A percentile compares a stretch with the other conserved stretches of the same genome.
Evolutionary conservation across 495 filamentous ascomycete genomes (phyloP).

Genomic region (Neurospora discreta): DNA sequence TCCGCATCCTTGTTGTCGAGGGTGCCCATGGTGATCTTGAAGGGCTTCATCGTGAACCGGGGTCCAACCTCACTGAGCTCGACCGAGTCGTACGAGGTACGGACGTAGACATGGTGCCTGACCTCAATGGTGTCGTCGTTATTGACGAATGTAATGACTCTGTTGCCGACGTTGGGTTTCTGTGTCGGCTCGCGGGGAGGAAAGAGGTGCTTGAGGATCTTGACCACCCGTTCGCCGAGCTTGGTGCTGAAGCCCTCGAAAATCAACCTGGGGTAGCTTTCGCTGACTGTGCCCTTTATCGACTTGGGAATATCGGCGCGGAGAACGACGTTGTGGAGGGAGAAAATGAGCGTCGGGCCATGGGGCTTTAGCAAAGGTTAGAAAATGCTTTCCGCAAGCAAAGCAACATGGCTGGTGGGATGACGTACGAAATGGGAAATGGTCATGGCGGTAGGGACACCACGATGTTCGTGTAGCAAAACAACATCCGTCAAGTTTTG

Average conservation of each 20-base stretch:
- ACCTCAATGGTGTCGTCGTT: slow-evolving; percentile 85
- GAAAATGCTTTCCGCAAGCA: background rate
- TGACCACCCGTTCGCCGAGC: slow-evolving; percentile 75
- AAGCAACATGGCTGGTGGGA: background rate
- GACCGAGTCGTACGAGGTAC: slow-evolving; percentile 75
- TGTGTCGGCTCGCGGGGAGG: slow-evolving; percentile 70
- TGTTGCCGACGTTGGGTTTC: slow-evolving; percentile 64
- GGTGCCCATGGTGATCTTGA: slow-evolving; percentile 89
- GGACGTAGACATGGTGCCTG: slow-evolving; percentile 42
- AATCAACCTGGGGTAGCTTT: slow-evolving; percentile 88
- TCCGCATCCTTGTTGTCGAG: slow-evolving; percentile 94
- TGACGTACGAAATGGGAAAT: slow-evolving; percentile 59
- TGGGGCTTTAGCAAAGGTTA: slow-evolving; percentile 54
- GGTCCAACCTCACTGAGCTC: slow-evolving; percentile 93
- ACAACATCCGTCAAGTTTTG: slow-evolving; percentile 75
- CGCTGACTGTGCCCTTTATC: slow-evolving; percentile 78
- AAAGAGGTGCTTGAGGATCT: slow-evolving; percentile 90
- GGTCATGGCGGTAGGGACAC: slow-evolving; percentile 83
- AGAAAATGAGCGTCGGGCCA: slow-evolving; percentile 84
- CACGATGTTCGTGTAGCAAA: slow-evolving; percentile 87
- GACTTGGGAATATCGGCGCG: slow-evolving; percentile 87
- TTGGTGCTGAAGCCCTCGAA: slow-evolving; percentile 86
- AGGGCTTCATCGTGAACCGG: slow-evolving; percentile 90
- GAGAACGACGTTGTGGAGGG: slow-evolving; percentile 87
- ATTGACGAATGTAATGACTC: slow-evolving; percentile 90